phyloP scores from a whole-genome alignment of 2,329 filamentous ascomycete genomes.

The Verticillium isaacii region DNA sequence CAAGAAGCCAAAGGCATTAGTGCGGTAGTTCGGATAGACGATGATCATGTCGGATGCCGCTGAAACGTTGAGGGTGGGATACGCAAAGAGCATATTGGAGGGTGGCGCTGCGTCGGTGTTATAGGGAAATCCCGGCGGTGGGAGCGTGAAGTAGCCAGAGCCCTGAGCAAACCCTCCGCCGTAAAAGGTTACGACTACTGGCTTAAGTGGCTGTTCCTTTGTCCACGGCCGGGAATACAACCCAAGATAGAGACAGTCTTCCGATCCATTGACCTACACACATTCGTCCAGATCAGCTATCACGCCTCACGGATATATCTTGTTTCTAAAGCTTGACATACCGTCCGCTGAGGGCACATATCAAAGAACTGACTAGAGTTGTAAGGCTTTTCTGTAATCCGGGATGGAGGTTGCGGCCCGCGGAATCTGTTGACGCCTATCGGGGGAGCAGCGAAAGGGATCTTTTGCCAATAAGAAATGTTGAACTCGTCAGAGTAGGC shows the following conservation, averaged over 20 bases:
- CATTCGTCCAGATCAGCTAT: neutral
- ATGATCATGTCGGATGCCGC: conserved; percentile 40
- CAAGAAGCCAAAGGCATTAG: conserved; percentile 53
- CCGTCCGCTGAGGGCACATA: conserved; percentile 54
- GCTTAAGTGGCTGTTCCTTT: conserved; percentile 34
- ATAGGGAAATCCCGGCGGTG: conserved; percentile 35
- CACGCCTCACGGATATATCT: neutral
- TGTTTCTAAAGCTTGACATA: conserved; percentile 13
- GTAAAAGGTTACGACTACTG: conserved; percentile 57
- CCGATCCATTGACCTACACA: conserved; percentile 40
- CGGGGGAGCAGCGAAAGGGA: conserved; percentile 57
- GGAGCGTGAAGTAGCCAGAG: conserved; percentile 46
- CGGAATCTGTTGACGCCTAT: conserved; percentile 54
- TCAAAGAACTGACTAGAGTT: conserved; percentile 50
- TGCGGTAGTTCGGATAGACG: conserved; percentile 46
- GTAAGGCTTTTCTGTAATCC: conserved; percentile 44
- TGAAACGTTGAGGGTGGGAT: conserved; percentile 53
- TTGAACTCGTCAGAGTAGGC: conserved; percentile 47
- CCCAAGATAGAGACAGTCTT: conserved; percentile 59
- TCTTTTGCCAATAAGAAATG: conserved; percentile 54
- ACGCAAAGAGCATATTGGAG: conserved; percentile 18
- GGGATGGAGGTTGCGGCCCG: conserved; percentile 50
- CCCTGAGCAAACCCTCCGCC: conserved; percentile 59
- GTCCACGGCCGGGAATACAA: conserved; percentile 56
- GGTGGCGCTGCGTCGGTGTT: neutral